A percentile compares a stretch with the other conserved stretches of the same genome.
Evolutionary conservation across 768 basidiomycete genomes (phyloP).

Genomic region (Termitomyces sp.): DNA sequence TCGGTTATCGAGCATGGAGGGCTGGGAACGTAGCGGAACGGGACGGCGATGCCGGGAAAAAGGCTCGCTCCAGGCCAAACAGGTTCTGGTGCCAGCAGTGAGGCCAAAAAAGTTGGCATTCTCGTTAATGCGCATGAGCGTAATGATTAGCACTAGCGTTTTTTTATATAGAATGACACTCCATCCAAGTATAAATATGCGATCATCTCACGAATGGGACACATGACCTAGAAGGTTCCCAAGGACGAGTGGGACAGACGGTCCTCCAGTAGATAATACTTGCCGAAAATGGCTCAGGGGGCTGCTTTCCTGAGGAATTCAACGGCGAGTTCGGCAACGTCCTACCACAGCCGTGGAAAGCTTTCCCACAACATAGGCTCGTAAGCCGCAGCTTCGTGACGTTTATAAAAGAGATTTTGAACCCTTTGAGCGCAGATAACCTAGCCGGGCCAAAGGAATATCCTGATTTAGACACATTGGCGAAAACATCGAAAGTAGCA

Average conservation of each 20-base stretch:
- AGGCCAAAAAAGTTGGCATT: not conserved
- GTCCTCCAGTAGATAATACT: not conserved
- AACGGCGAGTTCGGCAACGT: too few species aligned
- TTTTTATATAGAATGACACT: not conserved
- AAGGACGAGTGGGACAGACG: not conserved
- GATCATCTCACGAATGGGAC: not conserved
- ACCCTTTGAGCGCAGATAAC: not conserved
- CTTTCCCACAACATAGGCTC: too few species aligned
- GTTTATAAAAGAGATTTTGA: not conserved
- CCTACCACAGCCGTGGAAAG: too few species aligned
- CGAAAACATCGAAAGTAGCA: not conserved
- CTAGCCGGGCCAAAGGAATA: not conserved
- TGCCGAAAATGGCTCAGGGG: not conserved
- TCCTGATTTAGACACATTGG: not conserved
- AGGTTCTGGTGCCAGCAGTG: too few species aligned
- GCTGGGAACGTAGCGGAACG: not conserved
- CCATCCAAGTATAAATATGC: not conserved
- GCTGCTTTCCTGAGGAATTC: too few species aligned
- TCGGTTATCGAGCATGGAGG: too few species aligned
- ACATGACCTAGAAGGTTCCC: not conserved
- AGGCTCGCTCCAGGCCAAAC: not conserved
- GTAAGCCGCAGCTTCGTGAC: too few species aligned
- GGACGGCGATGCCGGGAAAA: not conserved
- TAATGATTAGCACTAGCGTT: not conserved
- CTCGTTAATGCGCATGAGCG: not conserved